These are phyloP conservation scores for Venturia effusa DNA, from an alignment of 2,329 filamentous ascomycete species.

Conservation along the genomic window DNA sequence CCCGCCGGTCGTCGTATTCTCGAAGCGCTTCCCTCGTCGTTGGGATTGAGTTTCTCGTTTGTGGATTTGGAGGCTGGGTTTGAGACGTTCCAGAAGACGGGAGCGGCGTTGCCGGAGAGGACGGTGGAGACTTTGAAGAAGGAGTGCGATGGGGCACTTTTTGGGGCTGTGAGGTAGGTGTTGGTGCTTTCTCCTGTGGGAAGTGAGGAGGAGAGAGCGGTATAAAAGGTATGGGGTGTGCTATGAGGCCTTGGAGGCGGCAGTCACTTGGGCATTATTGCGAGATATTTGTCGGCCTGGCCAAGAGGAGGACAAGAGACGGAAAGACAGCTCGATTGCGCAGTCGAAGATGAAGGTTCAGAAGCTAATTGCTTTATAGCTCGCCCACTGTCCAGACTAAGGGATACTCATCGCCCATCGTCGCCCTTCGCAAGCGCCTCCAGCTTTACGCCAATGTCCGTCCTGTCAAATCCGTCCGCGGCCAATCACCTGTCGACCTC, in stretches of 20 bases:
- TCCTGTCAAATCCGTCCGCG: slow-evolving; percentile 75
- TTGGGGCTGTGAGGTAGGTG: slow-evolving; percentile 71
- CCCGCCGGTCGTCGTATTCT: slow-evolving; percentile 83
- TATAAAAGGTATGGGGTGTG: background rate
- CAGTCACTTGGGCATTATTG: background rate
- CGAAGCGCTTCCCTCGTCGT: slow-evolving; percentile 83
- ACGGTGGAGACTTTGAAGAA: slow-evolving; percentile 81
- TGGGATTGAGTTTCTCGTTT: slow-evolving; percentile 89
- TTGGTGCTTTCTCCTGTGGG: background rate
- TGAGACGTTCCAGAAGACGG: slow-evolving; percentile 84
- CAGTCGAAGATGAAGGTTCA: background rate
- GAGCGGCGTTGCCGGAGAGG: slow-evolving; percentile 75
- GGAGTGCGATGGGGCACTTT: slow-evolving; percentile 92
- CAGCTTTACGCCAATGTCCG: slow-evolving; percentile 96
- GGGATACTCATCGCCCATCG: slow-evolving; percentile 94
- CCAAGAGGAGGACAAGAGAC: background rate
- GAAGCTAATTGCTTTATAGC: slow-evolving; percentile 26
- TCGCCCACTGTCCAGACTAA: slow-evolving; percentile 83
- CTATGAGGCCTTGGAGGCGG: background rate
- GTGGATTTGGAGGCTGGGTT: slow-evolving; percentile 87
- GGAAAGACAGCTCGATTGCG: background rate
- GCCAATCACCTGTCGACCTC: slow-evolving; percentile 69
- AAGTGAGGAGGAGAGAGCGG: background rate
- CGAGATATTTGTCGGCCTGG: background rate
- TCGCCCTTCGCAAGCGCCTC: slow-evolving; percentile 88